A percentile compares a stretch with the other conserved stretches of the same genome.
These are phyloP conservation scores for Magnolia kwangsiensis DNA, from an alignment of 164 flowering plant species.

Conservation along the genomic window DNA sequence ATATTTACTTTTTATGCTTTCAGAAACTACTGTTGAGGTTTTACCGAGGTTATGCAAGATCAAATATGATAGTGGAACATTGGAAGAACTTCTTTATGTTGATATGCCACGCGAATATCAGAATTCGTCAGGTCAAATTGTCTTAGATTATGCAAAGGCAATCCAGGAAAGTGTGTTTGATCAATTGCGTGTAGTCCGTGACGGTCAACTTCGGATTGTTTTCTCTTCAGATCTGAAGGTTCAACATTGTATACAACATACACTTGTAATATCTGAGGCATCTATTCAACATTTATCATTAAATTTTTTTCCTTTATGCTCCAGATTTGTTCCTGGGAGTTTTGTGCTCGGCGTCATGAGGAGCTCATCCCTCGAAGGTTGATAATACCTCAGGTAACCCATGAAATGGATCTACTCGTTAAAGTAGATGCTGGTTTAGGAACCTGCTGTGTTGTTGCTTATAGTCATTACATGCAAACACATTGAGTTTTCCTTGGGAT, in stretches of 20 bases:
- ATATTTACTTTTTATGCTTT: constrained; percentile 7
- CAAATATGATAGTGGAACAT: constrained; percentile 95
- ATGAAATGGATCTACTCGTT: not conserved
- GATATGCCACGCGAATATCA: constrained; percentile 95
- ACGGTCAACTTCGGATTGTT: constrained; percentile 92
- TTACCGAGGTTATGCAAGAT: constrained; percentile 93
- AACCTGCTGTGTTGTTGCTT: too few species aligned
- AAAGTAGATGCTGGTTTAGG: not conserved
- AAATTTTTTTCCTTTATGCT: not conserved
- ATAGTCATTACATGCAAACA: too few species aligned
- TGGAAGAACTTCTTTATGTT: constrained; percentile 94
- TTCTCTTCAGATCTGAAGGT: constrained; percentile 94
- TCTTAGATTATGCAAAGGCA: constrained; percentile 94
- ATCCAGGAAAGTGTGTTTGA: constrained; percentile 98
- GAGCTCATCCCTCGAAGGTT: constrained; percentile 90
- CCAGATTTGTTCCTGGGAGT: constrained; percentile 97
- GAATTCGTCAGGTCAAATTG: constrained; percentile 88
- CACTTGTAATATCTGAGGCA: not conserved
- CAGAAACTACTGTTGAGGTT: constrained; percentile 97
- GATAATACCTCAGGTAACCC: constrained; percentile 74
- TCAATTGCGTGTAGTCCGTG: constrained; percentile 96
- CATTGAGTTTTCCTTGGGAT: too few species aligned
- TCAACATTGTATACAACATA: not conserved
- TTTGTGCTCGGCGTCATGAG: constrained; percentile 95
- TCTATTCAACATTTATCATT: not conserved